Conservation (phyloP, 1,284 basidiomycete species). For the Somion occarium region DNA sequence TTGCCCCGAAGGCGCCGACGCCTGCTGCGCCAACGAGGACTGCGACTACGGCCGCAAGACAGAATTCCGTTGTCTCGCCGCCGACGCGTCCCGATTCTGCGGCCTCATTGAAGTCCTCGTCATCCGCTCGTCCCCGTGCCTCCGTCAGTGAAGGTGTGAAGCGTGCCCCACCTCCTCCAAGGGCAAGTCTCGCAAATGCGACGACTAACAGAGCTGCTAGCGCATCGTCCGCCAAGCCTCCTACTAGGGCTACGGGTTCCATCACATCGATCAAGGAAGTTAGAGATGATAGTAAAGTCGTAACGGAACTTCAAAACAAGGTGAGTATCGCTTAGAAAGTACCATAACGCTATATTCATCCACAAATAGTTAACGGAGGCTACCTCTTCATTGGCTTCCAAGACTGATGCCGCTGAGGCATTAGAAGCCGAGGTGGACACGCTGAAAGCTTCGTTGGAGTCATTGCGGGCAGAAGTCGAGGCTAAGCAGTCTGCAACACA, state of each 20-base stretch:
- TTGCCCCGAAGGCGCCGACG: slow-evolving; percentile 9
- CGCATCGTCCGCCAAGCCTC: slow-evolving; percentile 27
- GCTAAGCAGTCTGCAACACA: slow-evolving; percentile 39
- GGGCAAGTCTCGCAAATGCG: slow-evolving; percentile 21
- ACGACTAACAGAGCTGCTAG: slow-evolving; percentile 23
- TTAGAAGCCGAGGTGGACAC: slow-evolving; percentile 49
- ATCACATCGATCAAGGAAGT: slow-evolving; percentile 69
- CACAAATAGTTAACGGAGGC: slow-evolving; percentile 51
- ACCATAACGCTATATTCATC: slow-evolving; percentile 5
- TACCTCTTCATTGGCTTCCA: slow-evolving; percentile 45
- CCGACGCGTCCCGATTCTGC: slow-evolving; percentile 42
- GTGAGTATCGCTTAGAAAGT: slow-evolving; percentile 30
- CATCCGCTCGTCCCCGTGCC: slow-evolving; percentile 28
- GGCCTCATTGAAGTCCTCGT: slow-evolving; percentile 20
- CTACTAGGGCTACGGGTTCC: slow-evolving; percentile 44
- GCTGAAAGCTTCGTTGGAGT: slow-evolving; percentile 47
- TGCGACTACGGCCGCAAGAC: slow-evolving; percentile 19
- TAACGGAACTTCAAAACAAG: slow-evolving; percentile 58
- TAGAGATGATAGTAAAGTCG: slow-evolving; percentile 51
- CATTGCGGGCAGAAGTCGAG: slow-evolving; percentile 42
- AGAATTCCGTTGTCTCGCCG: slow-evolving; percentile 19
- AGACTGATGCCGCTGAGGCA: slow-evolving; percentile 40
- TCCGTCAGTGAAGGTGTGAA: slow-evolving; percentile 31
- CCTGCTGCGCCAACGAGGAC: slow-evolving; percentile 31
- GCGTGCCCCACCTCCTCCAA: slow-evolving; percentile 22